These are phyloP conservation scores for Sugiyamaella grinbergsii DNA, from an alignment of 1,139 yeast genomes.

Conservation along the genomic window DNA sequence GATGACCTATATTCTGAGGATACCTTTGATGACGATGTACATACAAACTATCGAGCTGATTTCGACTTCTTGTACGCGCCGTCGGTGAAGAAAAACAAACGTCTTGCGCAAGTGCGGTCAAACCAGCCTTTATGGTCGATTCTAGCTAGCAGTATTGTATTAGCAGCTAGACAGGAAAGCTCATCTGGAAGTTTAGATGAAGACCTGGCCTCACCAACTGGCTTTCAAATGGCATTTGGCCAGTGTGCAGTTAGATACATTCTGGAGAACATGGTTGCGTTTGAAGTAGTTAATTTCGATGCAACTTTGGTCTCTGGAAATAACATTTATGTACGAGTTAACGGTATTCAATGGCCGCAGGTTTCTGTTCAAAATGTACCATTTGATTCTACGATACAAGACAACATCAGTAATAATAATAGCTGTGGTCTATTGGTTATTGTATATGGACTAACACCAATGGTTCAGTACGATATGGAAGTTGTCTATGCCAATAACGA, in stretches of 20 bases:
- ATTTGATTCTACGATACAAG: slow-evolving; percentile 14
- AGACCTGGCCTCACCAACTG: slow-evolving; percentile 11
- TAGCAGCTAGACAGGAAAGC: slow-evolving; percentile 42
- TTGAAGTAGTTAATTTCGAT: slow-evolving; percentile 35
- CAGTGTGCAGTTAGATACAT: slow-evolving; percentile 37
- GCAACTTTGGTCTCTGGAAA: slow-evolving; percentile 20
- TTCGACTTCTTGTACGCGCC: slow-evolving; percentile 31
- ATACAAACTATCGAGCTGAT: slow-evolving; percentile 20
- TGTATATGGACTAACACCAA: slow-evolving; percentile 42
- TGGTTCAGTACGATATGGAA: slow-evolving; percentile 42
- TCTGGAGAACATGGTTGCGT: slow-evolving; percentile 40
- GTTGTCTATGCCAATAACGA: slow-evolving; percentile 28
- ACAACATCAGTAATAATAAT: no score
- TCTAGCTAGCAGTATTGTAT: slow-evolving; percentile 42
- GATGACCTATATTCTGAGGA: slow-evolving; percentile 12
- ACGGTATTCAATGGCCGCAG: slow-evolving; percentile 45
- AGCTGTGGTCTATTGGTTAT: slow-evolving; percentile 31
- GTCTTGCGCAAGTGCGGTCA: slow-evolving; percentile 35
- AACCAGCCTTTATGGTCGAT: slow-evolving; percentile 45
- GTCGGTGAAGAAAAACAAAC: slow-evolving; percentile 32
- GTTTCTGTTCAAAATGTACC: slow-evolving; percentile 34
- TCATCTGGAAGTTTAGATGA: slow-evolving; percentile 16
- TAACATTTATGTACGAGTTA: slow-evolving; percentile 37
- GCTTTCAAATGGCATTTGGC: slow-evolving; percentile 20
- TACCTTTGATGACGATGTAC: slow-evolving; percentile 4